phyloP scores from a whole-genome alignment of 495 filamentous ascomycete genomes.

The Xylaria telfairii region DNA sequence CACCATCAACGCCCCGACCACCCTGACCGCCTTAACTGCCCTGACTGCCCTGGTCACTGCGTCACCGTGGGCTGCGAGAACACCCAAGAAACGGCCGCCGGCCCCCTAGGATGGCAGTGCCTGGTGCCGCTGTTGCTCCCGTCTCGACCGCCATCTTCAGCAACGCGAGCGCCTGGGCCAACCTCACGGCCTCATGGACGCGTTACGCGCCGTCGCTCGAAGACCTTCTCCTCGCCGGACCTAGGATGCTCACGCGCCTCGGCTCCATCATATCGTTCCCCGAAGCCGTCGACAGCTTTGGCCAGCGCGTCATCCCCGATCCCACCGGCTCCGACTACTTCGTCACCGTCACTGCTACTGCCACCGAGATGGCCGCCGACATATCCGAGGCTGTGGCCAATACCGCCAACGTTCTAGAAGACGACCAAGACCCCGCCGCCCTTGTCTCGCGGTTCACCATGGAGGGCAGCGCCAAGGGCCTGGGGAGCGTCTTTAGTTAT shows the following conservation, averaged over 20 bases:
- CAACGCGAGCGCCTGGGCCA: conserved; percentile 53
- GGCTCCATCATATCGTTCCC: conserved; percentile 64
- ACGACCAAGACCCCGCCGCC: conserved; percentile 45
- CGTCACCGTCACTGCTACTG: conserved; percentile 40
- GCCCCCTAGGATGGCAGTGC: conserved; percentile 33
- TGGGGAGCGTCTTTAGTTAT: conserved; percentile 92
- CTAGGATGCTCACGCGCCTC: conserved; percentile 67
- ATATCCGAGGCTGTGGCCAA: conserved; percentile 41
- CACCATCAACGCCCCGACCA: background rate
- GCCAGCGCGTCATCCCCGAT: conserved; percentile 66
- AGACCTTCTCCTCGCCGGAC: conserved; percentile 65
- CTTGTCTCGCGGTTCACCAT: conserved; percentile 55
- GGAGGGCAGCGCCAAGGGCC: conserved; percentile 57
- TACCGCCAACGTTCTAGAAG: conserved; percentile 33
- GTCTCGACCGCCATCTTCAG: conserved; percentile 25
- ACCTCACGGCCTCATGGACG: conserved; percentile 52
- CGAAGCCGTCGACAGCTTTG: conserved; percentile 67
- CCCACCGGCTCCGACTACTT: conserved; percentile 53
- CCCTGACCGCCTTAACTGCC: too few relatives aligned
- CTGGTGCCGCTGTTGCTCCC: conserved; percentile 28
- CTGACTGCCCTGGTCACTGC: too few relatives aligned
- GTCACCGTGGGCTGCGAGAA: background rate
- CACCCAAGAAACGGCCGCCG: background rate
- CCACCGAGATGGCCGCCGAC: conserved; percentile 47
- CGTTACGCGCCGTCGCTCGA: conserved; percentile 53